A percentile compares a stretch with the other conserved stretches of the same genome.
Evolutionary conservation across 371 early-diverging fungal species (phyloP).

Genomic region (Sporodiniella umbellata): DNA sequence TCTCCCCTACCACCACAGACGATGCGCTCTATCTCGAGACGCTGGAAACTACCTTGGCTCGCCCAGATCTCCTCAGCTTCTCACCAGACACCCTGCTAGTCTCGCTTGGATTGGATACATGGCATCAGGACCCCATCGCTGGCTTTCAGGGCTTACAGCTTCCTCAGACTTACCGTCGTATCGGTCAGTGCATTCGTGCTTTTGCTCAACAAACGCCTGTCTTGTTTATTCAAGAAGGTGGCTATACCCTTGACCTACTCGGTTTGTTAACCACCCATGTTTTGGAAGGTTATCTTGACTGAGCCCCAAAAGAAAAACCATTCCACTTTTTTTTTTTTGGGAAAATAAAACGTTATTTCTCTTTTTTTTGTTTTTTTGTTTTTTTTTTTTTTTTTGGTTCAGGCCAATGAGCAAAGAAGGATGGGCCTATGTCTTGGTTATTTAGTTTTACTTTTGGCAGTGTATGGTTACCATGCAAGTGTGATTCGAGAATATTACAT

Average conservation of each 20-base stretch:
- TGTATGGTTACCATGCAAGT: background rate
- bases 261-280: constrained; percentile 60
- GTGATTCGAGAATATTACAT: constrained; percentile 38
- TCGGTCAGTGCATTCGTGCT: constrained; percentile 46
- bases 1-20: constrained; percentile 41
- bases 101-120: constrained; percentile 61
- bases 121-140: constrained; percentile 65
- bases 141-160: constrained; percentile 45
- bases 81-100: constrained; percentile 50
- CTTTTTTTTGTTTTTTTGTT: background rate
- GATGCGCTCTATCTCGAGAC: constrained; percentile 46
- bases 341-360: background rate
- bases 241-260: constrained; percentile 58
- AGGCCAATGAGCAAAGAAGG: too few species aligned
- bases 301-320: background rate
- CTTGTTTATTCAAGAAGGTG: constrained; percentile 76
- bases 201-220: constrained; percentile 41
- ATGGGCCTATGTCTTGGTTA: too few species aligned
- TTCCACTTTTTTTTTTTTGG: background rate
- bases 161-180: constrained; percentile 45
- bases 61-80: constrained; percentile 29
- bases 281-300: constrained; percentile 45
- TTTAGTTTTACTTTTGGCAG: background rate
- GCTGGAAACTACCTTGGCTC: constrained; percentile 25
- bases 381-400: background rate